Conservation (phyloP, 2,329 filamentous ascomycete species). For the Aspergillus latus region DNA sequence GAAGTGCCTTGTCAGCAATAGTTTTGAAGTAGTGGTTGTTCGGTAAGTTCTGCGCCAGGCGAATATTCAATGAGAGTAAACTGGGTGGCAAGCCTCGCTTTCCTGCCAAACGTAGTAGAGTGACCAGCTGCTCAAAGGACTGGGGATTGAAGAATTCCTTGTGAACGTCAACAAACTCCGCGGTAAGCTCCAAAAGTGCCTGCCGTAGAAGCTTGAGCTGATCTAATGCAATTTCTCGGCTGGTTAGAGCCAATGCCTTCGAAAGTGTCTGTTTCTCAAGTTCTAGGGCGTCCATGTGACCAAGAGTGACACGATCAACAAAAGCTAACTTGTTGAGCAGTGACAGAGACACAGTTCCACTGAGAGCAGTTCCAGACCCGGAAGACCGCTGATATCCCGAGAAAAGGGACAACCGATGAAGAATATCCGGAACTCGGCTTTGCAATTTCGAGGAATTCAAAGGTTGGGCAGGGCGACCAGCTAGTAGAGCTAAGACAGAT, state of each 20-base stretch:
- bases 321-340: constrained; percentile 58
- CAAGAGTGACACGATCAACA: constrained; percentile 56
- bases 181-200: constrained; percentile 43
- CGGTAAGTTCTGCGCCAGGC: constrained; percentile 24
- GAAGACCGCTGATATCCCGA: constrained; percentile 32
- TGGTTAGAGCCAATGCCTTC: constrained; percentile 54
- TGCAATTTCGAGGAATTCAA: constrained; percentile 34
- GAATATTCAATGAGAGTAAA: constrained; percentile 16
- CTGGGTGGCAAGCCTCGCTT: constrained; percentile 20
- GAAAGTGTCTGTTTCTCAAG: constrained; percentile 64
- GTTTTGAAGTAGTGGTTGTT: constrained; percentile 38
- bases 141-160: constrained; percentile 33
- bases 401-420: constrained; percentile 39
- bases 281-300: constrained; percentile 63
- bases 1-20: constrained; percentile 32
- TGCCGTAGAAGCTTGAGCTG: constrained; percentile 52
- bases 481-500: constrained; percentile 38
- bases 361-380: constrained; percentile 47
- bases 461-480: constrained; percentile 38
- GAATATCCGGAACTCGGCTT: constrained; percentile 35
- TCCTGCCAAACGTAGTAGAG: constrained; percentile 27
- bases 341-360: constrained; percentile 50
- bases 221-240: constrained; percentile 51
- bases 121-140: constrained; percentile 26
- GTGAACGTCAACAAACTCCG: constrained; percentile 37